Evolutionary conservation across 805 yeast genomes (phyloP).

Genomic region (Metschnikowia dekortorum): DNA sequence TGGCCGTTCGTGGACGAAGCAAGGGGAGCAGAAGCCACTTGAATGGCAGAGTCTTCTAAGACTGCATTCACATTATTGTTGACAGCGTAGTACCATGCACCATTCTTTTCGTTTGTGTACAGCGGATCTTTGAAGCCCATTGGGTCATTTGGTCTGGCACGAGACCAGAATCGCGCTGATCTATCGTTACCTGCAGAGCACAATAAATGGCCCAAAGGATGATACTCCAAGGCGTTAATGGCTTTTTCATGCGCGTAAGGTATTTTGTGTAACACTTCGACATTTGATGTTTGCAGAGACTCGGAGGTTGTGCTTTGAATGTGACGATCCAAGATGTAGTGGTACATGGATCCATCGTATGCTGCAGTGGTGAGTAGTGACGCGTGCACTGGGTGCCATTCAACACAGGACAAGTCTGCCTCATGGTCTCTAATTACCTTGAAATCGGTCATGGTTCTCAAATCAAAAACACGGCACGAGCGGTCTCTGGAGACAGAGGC

Average conservation of each 20-base stretch:
- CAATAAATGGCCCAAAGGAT: constrained; percentile 88
- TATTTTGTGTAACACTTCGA: constrained; percentile 53
- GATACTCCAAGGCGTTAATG: constrained; percentile 83
- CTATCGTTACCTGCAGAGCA: constrained; percentile 93
- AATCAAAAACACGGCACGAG: constrained; percentile 81
- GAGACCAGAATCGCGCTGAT: constrained; percentile 89
- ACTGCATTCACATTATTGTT: constrained; percentile 44
- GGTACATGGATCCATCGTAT: constrained; percentile 82
- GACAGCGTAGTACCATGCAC: constrained; percentile 52
- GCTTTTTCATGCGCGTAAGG: constrained; percentile 96
- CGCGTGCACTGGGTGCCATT: constrained; percentile 92
- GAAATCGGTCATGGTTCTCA: constrained; percentile 77
- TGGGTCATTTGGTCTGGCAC: constrained; percentile 88
- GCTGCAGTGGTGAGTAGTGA: constrained; percentile 78
- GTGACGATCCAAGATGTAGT: constrained; percentile 59
- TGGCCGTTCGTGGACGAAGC: neutral
- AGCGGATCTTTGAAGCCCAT: constrained; percentile 76
- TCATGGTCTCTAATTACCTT: constrained; percentile 73
- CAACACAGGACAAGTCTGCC: constrained; percentile 75
- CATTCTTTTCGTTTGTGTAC: constrained; percentile 61
- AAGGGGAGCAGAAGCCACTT: neutral
- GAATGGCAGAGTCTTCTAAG: constrained; percentile 12
- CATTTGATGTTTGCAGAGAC: constrained; percentile 15
- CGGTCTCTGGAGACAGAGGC: constrained; percentile 89
- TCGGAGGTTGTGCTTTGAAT: constrained; percentile 31